Evolutionary conservation across 208 protist species (phyloP), one percentile per base, ranked within the genome.

Genomic region (Acanthamoeba royreba): DNA sequence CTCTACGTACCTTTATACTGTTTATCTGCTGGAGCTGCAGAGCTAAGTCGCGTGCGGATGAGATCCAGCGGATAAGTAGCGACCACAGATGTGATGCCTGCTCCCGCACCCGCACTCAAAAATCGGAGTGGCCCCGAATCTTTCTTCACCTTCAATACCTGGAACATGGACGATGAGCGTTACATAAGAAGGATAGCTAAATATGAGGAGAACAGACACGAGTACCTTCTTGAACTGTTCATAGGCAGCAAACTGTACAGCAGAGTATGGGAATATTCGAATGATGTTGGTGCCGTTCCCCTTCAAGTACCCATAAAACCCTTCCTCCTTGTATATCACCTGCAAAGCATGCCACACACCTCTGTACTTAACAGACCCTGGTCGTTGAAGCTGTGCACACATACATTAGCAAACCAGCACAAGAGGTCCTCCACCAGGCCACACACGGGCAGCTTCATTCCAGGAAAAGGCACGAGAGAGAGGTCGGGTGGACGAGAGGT

Each of bases 241-340:
- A 95, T 98, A 99, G 19, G 98, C 97, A 42, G 97, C 96, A 95
- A 98, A 99, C 83, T 98, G 98, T 77, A 98, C 98, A 42, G 98
- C 98, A 33, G 98, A 97, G 94, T 99, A 99, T 3, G 98, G 98
- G 8, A 98, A 96, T 42, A 99, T 98, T 45, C 98, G 97, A 69
- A 99, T 96, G 97, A 99, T 98, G 85, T 98, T 99, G 17, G 98
- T 98, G n/a, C 98, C 98, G 95, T 99, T 98, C n/a, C 98, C 98
- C 33, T 97, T 98, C 96, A 98, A 98, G 92, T 98, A 96, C 40
- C 97, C 98, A 4, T 96, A 94, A 25, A 98, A 77, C 43, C 98
- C 98, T 33, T 98, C 97, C 55, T 98, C 96, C 25, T 95, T 92
- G 92, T 98, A 97, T 9, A 98, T 98, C 31, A 97, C 92, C 25